Conservation (phyloP, 1,284 basidiomycete genomes). For the Cystobasidiaceae sp. region DNA sequence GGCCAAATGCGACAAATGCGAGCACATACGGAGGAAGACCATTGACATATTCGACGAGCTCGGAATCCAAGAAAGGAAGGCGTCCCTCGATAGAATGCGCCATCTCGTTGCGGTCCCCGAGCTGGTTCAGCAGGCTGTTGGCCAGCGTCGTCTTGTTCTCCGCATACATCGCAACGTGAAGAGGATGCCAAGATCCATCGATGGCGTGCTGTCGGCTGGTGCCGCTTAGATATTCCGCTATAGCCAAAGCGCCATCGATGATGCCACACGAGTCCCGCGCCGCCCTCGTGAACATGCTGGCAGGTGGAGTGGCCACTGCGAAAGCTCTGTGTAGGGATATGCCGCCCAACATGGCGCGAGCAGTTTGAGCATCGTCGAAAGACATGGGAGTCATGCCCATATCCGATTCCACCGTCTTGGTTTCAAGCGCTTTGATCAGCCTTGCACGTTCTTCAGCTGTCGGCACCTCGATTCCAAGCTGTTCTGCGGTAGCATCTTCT, state of each 20-base stretch:
- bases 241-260: slow-evolving; percentile 45
- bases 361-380: slow-evolving; percentile 10
- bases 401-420: slow-evolving; percentile 12
- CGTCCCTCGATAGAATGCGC: slow-evolving; percentile 50
- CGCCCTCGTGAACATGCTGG: slow-evolving; percentile 8
- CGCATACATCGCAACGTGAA: slow-evolving; percentile 42
- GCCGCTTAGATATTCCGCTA: slow-evolving; percentile 46
- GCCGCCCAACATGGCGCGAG: slow-evolving; percentile 26
- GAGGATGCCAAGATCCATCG: slow-evolving; percentile 40
- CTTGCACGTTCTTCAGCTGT: slow-evolving; percentile 2
- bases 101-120: slow-evolving; percentile 49
- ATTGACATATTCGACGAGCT: slow-evolving; percentile 48
- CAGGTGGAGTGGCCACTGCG: slow-evolving; percentile 20
- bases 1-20: slow-evolving; percentile 41
- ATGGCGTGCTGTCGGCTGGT: slow-evolving; percentile 39
- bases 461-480: slow-evolving; percentile 14
- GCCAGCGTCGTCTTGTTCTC: slow-evolving; percentile 44
- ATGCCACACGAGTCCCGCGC: slow-evolving; percentile 26
- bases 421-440: slow-evolving; percentile 13
- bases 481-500: slow-evolving; percentile 7
- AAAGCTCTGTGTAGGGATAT: slow-evolving; percentile 20
- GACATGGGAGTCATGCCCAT: slow-evolving; percentile 32
- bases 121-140: slow-evolving; percentile 48
- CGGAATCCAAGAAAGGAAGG: slow-evolving; percentile 50
- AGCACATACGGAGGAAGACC: slow-evolving; percentile 45